Conservation (phyloP, 169 alveolate genomes). For the Besnoitia besnoiti region DNA sequence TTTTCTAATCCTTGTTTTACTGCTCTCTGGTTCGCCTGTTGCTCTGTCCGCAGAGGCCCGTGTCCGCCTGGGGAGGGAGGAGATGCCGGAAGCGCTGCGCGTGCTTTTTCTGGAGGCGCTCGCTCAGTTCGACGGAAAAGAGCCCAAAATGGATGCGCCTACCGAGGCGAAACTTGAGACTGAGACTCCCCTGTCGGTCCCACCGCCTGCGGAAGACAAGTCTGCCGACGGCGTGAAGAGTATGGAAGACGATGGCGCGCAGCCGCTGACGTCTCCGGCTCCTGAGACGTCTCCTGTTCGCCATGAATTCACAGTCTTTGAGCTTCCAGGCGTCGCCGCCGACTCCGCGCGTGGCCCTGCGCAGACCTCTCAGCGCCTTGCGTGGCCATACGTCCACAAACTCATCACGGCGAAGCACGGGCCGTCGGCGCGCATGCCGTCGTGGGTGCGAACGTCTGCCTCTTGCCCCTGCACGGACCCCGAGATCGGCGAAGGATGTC, state of each 20-base stretch:
- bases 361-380: not conserved
- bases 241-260: not conserved
- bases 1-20: not conserved
- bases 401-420: not conserved
- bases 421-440: not conserved
- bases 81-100: not conserved
- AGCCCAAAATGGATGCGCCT: too few species aligned
- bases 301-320: not conserved
- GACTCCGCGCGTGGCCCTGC: not conserved
- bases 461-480: constrained; percentile 27
- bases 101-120: not conserved
- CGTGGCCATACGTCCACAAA: constrained; percentile 22
- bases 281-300: not conserved
- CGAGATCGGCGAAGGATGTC: constrained; percentile 33
- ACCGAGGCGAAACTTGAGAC: too few species aligned
- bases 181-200: too few species aligned
- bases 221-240: too few species aligned
- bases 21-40: not conserved
- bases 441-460: constrained; percentile 5
- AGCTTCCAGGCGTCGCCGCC: not conserved
- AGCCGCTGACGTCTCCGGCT: not conserved
- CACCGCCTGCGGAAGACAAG: too few species aligned
- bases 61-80: not conserved
- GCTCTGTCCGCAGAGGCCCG: not conserved
- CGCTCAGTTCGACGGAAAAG: not conserved